Evolutionary conservation across 768 basidiomycete genomes (phyloP).

Genomic region (Leccinum imitatum): DNA sequence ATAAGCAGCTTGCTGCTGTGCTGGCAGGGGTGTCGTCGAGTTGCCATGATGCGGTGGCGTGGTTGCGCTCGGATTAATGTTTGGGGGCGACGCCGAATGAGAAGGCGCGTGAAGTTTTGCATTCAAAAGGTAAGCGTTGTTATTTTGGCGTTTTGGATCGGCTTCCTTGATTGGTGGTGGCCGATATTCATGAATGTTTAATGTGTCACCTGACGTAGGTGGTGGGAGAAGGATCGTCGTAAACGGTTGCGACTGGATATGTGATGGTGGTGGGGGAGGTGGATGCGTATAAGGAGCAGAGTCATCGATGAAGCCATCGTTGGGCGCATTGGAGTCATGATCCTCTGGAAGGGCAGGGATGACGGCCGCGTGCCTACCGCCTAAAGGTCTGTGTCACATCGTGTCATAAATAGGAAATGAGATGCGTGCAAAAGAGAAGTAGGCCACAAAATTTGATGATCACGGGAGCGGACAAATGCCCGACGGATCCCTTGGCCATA

Average conservation of each 20-base stretch:
- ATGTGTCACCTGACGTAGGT: conserved; percentile 25
- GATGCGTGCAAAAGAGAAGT: conserved; percentile 20
- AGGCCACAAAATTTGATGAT: conserved; percentile 20
- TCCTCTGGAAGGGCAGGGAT: conserved; percentile 80
- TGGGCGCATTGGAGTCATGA: conserved; percentile 45
- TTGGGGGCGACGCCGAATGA: conserved; percentile 27
- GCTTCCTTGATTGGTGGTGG: conserved; percentile 25
- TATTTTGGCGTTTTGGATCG: conserved; percentile 22
- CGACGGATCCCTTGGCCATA: conserved; percentile 8
- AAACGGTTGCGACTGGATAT: conserved; percentile 24
- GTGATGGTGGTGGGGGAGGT: conserved; percentile 8
- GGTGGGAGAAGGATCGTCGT: conserved; percentile 34
- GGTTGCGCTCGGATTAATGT: conserved; percentile 17
- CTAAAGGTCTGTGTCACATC: conserved; percentile 57
- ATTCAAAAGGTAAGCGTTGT: conserved; percentile 10
- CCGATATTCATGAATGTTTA: conserved; percentile 35
- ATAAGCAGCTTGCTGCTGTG: conserved; percentile 25
- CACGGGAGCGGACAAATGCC: conserved; percentile 7
- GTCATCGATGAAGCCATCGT: conserved; percentile 27
- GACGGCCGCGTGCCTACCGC: conserved; percentile 80
- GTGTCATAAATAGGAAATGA: conserved; percentile 33
- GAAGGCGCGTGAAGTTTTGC: conserved; percentile 15
- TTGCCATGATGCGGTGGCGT: conserved; percentile 23
- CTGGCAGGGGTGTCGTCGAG: background rate
- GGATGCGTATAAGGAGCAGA: conserved; percentile 20